These are phyloP conservation scores for Telopea speciosissima DNA, from an alignment of 177 flowering plant species.

Conservation along the genomic window DNA sequence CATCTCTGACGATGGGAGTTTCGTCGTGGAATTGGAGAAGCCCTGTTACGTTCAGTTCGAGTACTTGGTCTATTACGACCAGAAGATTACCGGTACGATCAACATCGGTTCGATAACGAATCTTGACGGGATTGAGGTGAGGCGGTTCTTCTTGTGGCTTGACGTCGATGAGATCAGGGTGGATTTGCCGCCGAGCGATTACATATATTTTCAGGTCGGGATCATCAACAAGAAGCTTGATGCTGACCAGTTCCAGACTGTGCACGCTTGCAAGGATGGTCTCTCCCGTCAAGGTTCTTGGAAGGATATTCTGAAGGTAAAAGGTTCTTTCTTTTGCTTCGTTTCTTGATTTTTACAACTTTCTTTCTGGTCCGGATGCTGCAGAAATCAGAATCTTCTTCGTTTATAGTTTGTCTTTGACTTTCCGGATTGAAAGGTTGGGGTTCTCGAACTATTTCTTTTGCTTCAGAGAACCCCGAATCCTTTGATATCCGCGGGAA, in stretches of 20 bases:
- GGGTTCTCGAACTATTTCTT: too few relatives aligned
- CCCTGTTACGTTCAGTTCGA: conserved; percentile 78
- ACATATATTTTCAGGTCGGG: conserved; percentile 77
- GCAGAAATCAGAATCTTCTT: too few relatives aligned
- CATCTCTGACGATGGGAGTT: conserved; percentile 49
- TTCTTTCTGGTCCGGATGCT: too few relatives aligned
- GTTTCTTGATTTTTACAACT: too few relatives aligned
- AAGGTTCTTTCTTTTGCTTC: background rate
- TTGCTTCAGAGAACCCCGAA: too few relatives aligned
- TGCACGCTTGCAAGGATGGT: conserved; percentile 46
- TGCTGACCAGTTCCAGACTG: conserved; percentile 50
- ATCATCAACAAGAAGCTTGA: conserved; percentile 74
- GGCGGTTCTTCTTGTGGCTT: conserved; percentile 65
- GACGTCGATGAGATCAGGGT: conserved; percentile 80
- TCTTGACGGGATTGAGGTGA: conserved; percentile 72
- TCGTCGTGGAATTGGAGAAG: conserved; percentile 42
- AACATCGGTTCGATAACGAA: conserved; percentile 56
- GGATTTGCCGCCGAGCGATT: conserved; percentile 78
- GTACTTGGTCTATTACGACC: conserved; percentile 70
- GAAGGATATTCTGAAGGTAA: conserved; percentile 10
- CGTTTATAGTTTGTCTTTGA: too few relatives aligned
- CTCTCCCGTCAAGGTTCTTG: conserved; percentile 1
- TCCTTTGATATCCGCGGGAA: too few relatives aligned
- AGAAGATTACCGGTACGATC: conserved; percentile 53
- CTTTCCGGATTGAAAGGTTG: too few relatives aligned